A percentile compares a stretch with the other conserved stretches of the same genome.
These are phyloP conservation scores for Pistacia atlantica DNA, from an alignment of 345 rosid species.

Conservation along the genomic window DNA sequence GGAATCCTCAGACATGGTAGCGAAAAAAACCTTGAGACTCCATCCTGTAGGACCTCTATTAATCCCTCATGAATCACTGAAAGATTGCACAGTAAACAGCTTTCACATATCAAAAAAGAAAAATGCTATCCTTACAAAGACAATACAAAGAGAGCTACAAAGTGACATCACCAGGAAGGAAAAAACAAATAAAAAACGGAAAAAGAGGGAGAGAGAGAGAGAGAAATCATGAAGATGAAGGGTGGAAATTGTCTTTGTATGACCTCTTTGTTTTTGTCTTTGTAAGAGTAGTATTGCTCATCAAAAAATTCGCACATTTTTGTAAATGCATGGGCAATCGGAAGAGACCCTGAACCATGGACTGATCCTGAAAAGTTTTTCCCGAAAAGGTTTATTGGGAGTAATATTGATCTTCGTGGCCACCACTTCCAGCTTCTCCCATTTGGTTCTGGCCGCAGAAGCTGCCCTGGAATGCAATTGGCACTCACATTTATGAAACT, in stretches of 20 bases:
- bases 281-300: too few relatives aligned
- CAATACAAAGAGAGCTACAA: too few relatives aligned
- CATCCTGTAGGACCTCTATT: too few relatives aligned
- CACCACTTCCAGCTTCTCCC: slow-evolving; percentile 48
- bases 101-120: slow-evolving; percentile 36
- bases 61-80: slow-evolving; percentile 32
- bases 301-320: slow-evolving; percentile 37
- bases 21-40: too few relatives aligned
- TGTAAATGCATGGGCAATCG: slow-evolving; percentile 45
- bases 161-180: too few relatives aligned
- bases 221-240: too few relatives aligned
- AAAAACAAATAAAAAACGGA: too few relatives aligned
- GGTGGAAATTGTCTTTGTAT: too few relatives aligned
- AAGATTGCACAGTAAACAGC: slow-evolving; percentile 36
- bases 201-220: too few relatives aligned
- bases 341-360: slow-evolving; percentile 44
- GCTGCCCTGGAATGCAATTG: background rate
- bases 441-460: slow-evolving; percentile 48
- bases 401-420: slow-evolving; percentile 34
- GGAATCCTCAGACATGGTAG: too few relatives aligned
- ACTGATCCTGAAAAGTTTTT: background rate
- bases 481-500: slow-evolving; percentile 34
- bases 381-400: slow-evolving; percentile 33
- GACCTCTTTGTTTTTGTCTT: too few relatives aligned
- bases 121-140: too few relatives aligned